Base-by-base conservation (phyloP, 805 yeast genomes). In the Candida nitratophila region DNA sequence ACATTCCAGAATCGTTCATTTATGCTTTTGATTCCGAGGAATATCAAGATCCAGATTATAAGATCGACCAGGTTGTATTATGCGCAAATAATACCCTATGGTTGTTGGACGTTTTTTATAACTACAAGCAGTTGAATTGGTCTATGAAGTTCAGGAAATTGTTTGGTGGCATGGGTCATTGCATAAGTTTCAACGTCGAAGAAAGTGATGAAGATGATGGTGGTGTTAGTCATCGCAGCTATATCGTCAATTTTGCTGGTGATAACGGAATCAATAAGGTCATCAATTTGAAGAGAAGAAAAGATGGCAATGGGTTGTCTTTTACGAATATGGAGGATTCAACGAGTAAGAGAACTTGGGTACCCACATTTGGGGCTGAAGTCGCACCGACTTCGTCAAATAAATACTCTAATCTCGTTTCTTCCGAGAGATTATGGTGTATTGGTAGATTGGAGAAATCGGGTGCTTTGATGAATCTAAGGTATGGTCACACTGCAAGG, bases 401-500 rank as follows among this genome's bases (percentile, higher is more conserved):
- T 3, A 53, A 47, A 17, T 41, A 47, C 29, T 53, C 53, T 8
- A 53, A 50, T 37, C 45, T 50, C 16, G 41, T 48, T 2, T 45
- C 59, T 9, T 47, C 54, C 3, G 47, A 59, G 27, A 65, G 61
- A 40, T 38, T 63, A 4, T 63, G 68, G 68, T 48, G 55, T 31
- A 41, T 54, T n/a, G 59, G 62, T 1, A 53, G 62, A 15, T 41
- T 48, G 17, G 61, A 49, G 8, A 43, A 44, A 16, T 50, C 51
- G 9, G 58, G 59, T 9, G 44, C 63, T 9, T 34, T 63, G 16
- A 42, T 60, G 41, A 52, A 53, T 37, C 35, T 63, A 4, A 49
- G 54, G 20, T 44, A 42, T 15, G 66, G 66, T 2, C 49, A 48
- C 20, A 15, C 48, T 2, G 59, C 62, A 2, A 50, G 48, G 12